These are phyloP conservation scores for Sclerotiophoma versabilis DNA, from an alignment of 2,329 filamentous ascomycete genomes.

Conservation along the genomic window DNA sequence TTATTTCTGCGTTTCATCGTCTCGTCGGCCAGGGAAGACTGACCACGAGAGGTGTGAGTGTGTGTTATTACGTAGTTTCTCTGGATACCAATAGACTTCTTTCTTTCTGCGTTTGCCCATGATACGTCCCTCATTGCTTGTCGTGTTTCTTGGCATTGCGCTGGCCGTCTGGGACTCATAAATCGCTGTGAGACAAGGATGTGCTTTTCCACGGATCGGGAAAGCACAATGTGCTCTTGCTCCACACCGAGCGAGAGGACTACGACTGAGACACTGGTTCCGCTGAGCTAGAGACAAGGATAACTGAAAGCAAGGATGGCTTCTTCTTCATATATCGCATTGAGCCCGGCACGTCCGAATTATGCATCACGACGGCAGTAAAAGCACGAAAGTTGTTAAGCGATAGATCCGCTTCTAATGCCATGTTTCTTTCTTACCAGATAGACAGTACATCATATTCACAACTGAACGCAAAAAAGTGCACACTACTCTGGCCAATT, in stretches of 20 bases:
- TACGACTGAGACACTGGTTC: background rate
- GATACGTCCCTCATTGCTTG: background rate
- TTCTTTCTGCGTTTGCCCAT: background rate
- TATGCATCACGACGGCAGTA: slow-evolving; percentile 51
- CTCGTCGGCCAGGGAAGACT: background rate
- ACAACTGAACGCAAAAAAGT: slow-evolving; percentile 49
- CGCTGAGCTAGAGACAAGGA: slow-evolving; percentile 17
- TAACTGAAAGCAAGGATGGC: slow-evolving; percentile 21
- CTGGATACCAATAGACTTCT: background rate
- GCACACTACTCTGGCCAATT: too few species aligned
- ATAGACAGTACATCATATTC: background rate
- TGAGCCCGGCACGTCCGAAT: slow-evolving; percentile 35
- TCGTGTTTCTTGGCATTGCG: background rate
- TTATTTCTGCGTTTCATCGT: background rate
- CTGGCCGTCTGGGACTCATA: background rate
- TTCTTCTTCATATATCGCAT: slow-evolving; percentile 49
- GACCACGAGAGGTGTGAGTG: background rate
- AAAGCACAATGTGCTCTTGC: background rate
- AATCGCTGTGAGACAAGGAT: background rate
- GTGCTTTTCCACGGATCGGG: background rate
- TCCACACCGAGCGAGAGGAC: background rate
- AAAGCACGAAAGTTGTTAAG: slow-evolving; percentile 48
- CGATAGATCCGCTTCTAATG: slow-evolving; percentile 21
- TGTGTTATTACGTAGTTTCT: background rate
- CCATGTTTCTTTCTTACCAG: background rate